These are phyloP conservation scores for Dactylellina cionopaga DNA, from an alignment of 2,329 filamentous ascomycete species.

Conservation along the genomic window DNA sequence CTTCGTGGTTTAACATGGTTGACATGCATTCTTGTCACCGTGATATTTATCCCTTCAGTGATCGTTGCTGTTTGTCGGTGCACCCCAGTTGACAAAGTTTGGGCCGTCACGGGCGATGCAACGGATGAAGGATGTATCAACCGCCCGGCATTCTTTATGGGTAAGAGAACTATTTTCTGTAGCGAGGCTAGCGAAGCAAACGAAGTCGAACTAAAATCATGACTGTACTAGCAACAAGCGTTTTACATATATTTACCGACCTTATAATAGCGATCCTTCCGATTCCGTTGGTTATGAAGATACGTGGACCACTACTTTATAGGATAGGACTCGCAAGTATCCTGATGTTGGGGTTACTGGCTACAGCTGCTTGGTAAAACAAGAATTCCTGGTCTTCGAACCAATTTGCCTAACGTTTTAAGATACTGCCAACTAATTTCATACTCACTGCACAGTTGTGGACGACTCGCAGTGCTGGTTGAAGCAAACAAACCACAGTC, in stretches of 20 bases:
- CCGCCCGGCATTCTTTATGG: constrained; percentile 25
- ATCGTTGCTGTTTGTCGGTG: constrained; percentile 31
- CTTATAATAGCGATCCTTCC: constrained; percentile 35
- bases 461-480: constrained; percentile 17
- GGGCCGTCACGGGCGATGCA: neutral
- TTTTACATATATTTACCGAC: constrained; percentile 29
- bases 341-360: constrained; percentile 35
- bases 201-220: neutral
- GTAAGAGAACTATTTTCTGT: neutral
- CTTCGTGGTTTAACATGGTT: constrained; percentile 39
- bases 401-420: neutral
- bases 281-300: constrained; percentile 28
- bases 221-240: constrained; percentile 39
- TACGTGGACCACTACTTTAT: constrained; percentile 26
- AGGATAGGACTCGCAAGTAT: constrained; percentile 13
- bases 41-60: constrained; percentile 31
- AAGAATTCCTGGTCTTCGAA: neutral
- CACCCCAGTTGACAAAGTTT: neutral
- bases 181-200: no score
- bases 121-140: constrained; percentile 1
- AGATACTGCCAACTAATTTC: neutral
- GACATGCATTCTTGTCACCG: constrained; percentile 13
- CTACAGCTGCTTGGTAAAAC: constrained; percentile 33
- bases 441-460: constrained; percentile 3
- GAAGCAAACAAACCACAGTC: constrained; percentile 3